A percentile compares a stretch with the other conserved stretches of the same genome.
These are phyloP conservation scores for Entomortierella beljakovae DNA, from an alignment of 192 early-diverging fungal genomes.

Conservation along the genomic window DNA sequence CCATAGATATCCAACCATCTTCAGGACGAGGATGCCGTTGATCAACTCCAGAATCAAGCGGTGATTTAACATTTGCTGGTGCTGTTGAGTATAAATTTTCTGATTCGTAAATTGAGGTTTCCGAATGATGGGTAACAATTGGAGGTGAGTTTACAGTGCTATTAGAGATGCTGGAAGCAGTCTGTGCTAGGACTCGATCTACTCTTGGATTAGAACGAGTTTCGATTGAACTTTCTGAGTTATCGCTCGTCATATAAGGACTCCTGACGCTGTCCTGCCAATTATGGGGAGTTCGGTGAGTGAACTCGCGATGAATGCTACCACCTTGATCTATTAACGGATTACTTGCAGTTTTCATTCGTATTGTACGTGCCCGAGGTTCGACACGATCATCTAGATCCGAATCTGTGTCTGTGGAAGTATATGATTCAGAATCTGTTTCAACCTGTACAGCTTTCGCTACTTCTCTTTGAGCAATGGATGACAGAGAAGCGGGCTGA, in stretches of 20 bases:
- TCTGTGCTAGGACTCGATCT: no score
- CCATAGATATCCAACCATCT: not conserved
- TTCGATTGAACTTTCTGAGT: no score
- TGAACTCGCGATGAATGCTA: not conserved
- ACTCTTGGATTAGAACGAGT: no score
- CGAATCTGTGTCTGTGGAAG: constrained; percentile 37
- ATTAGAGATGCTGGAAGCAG: no score
- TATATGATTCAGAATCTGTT: constrained; percentile 39
- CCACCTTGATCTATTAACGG: not conserved
- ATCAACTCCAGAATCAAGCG: not conserved
- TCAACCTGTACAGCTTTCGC: not conserved
- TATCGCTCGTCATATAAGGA: not conserved
- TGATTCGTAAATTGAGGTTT: no score
- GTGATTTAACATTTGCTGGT: no score
- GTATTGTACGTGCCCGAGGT: not conserved
- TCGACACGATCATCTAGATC: constrained; percentile 20
- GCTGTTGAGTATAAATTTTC: not conserved
- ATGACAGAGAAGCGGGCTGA: not conserved
- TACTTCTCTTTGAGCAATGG: not conserved
- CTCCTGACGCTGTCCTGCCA: not conserved
- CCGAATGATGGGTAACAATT: no score
- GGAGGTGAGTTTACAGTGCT: no score
- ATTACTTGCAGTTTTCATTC: not conserved
- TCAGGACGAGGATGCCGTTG: not conserved
- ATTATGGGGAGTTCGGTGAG: not conserved